Evolutionary conservation across 1,139 yeast genomes (phyloP).

Genomic region (Pneumocystis canis): DNA sequence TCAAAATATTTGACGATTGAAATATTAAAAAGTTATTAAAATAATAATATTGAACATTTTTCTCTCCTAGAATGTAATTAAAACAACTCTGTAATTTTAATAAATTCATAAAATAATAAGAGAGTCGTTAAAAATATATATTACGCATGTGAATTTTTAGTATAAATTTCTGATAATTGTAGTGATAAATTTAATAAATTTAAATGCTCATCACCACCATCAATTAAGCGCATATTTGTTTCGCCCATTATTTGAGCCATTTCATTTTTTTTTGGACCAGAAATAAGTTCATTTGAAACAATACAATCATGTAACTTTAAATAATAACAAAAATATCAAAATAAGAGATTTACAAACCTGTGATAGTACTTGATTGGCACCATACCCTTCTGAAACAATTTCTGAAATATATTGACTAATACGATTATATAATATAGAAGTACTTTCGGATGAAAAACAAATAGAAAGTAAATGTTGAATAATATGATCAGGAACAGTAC

Average conservation of each 20-base stretch:
- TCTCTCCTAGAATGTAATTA: background rate
- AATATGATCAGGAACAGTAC: constrained; percentile 52
- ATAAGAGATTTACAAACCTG: constrained; percentile 27
- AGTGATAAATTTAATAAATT: constrained; percentile 50
- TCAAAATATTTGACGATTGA: no score
- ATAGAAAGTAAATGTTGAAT: constrained; percentile 34
- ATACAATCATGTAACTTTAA: constrained; percentile 49
- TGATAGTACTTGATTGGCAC: constrained; percentile 62
- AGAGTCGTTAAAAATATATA: background rate
- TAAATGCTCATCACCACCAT: constrained; percentile 83
- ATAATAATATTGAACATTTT: no score
- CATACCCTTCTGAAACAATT: constrained; percentile 65
- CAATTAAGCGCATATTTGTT: constrained; percentile 58
- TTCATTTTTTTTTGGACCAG: constrained; percentile 44
- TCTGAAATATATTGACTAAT: constrained; percentile 39
- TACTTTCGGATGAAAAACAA: constrained; percentile 17
- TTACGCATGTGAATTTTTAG: background rate
- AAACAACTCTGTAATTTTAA: background rate
- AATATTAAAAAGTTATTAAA: no score
- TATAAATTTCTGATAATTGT: background rate
- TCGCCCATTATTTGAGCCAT: constrained; percentile 55
- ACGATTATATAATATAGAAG: constrained; percentile 2
- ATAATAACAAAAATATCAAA: background rate
- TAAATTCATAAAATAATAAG: background rate
- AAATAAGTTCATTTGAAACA: constrained; percentile 41